Percentiles rank a stretch among this genome's conserved stretches.
These are phyloP conservation scores for Salix caprea DNA, from an alignment of 345 rosid species.

Conservation along the genomic window DNA sequence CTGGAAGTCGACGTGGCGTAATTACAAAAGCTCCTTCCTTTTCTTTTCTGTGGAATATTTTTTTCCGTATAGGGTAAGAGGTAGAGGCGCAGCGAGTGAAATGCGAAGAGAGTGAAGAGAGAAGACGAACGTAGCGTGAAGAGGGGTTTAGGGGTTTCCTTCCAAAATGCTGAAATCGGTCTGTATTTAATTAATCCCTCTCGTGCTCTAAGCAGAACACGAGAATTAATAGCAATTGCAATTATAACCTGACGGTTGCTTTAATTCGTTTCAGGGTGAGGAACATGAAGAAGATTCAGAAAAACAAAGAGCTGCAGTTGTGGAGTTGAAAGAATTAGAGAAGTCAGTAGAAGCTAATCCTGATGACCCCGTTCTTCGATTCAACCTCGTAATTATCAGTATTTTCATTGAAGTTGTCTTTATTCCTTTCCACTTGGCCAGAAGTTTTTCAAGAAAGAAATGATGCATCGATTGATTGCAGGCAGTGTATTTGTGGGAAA, in stretches of 20 bases:
- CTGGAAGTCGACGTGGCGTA: background rate
- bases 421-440: background rate
- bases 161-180: background rate
- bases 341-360: slow-evolving; percentile 61
- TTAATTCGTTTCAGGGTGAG: background rate
- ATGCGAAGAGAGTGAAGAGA: background rate
- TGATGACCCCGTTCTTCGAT: slow-evolving; percentile 57
- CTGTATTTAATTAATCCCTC: background rate
- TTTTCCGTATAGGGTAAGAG: no score
- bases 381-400: slow-evolving; percentile 42
- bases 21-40: background rate
- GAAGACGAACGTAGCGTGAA: background rate
- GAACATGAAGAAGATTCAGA: slow-evolving; percentile 15
- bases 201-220: background rate
- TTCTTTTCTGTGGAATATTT: no score
- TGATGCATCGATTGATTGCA: slow-evolving; percentile 18
- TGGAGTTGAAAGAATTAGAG: slow-evolving; percentile 35
- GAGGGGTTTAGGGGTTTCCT: background rate
- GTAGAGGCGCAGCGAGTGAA: background rate
- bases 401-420: background rate
- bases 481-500: slow-evolving; percentile 72
- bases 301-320: slow-evolving; percentile 17
- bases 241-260: background rate
- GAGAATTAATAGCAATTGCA: background rate
- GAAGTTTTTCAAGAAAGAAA: background rate